phyloP scores from a whole-genome alignment of 257 asterid species.

The Solanum corneliomulleri region DNA sequence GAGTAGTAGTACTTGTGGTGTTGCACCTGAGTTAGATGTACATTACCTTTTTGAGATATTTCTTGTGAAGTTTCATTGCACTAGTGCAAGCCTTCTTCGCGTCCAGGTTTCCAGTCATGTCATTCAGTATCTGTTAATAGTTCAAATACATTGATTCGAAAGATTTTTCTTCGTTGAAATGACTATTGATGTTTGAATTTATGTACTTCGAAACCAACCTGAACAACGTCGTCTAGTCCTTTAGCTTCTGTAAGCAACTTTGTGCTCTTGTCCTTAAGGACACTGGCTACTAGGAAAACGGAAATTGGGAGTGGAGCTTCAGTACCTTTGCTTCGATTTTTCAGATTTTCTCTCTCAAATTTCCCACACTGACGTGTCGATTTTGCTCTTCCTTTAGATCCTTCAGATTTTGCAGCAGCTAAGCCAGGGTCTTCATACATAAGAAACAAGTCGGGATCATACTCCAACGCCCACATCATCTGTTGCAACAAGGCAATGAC shows the following conservation, averaged over 20 bases:
- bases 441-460: constrained; percentile 55
- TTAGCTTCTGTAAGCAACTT: constrained; percentile 76
- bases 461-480: constrained; percentile 99
- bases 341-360: constrained; percentile 59
- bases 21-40: neutral
- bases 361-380: constrained; percentile 58
- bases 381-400: constrained; percentile 44
- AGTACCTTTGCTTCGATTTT: constrained; percentile 24
- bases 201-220: constrained; percentile 30
- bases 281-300: constrained; percentile 82
- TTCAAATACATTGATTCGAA: neutral
- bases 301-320: constrained; percentile 70
- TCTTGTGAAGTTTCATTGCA: constrained; percentile 86
- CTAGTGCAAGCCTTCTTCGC: constrained; percentile 69
- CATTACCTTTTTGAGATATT: constrained; percentile 62
- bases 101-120: constrained; percentile 70
- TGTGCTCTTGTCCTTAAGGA: constrained; percentile 61
- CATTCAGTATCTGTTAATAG: constrained; percentile 56
- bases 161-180: neutral
- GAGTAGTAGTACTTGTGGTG: neutral
- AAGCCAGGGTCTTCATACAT: constrained; percentile 48
- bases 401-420: constrained; percentile 33
- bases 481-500: constrained; percentile 8
- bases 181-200: neutral
- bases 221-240: constrained; percentile 79